A percentile compares a stretch with the other conserved stretches of the same genome.
Conservation (phyloP, 768 basidiomycete genomes). For the Harrya chromipes region DNA sequence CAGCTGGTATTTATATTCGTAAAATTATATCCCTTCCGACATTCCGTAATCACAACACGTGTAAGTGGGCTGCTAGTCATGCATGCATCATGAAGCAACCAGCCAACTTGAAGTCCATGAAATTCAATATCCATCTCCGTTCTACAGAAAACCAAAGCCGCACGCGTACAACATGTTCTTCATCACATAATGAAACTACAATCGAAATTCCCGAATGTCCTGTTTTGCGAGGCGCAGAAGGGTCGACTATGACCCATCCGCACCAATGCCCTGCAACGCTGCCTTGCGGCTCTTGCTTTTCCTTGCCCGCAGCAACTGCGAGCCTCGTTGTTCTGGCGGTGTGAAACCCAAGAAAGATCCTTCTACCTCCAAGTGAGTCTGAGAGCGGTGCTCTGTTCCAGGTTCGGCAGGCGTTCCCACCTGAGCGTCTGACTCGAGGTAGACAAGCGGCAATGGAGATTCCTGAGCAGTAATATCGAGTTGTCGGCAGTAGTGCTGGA, state of each 20-base stretch:
- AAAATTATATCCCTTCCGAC: neutral
- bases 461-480: constrained; percentile 62
- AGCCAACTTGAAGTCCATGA: neutral
- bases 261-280: constrained; percentile 30
- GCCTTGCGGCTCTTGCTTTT: constrained; percentile 37
- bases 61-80: neutral
- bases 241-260: constrained; percentile 4
- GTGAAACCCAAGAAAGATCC: constrained; percentile 28
- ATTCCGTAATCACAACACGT: constrained; percentile 27
- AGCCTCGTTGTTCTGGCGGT: constrained; percentile 20
- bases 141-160: constrained; percentile 1
- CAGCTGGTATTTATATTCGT: constrained; percentile 22
- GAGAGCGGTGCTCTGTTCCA: neutral
- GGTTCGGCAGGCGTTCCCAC: constrained; percentile 2
- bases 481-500: constrained; percentile 66
- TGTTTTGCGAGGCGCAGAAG: neutral
- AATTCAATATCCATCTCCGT: neutral
- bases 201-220: neutral
- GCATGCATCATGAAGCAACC: neutral
- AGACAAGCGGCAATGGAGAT: constrained; percentile 60
- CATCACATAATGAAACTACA: neutral
- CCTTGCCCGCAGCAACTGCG: constrained; percentile 23
- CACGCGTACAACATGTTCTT: constrained; percentile 15
- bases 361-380: constrained; percentile 10
- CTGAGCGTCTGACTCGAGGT: constrained; percentile 28